Evolutionary conservation across 495 filamentous ascomycete genomes (phyloP).

Genomic region (Penicillium ucsense): DNA sequence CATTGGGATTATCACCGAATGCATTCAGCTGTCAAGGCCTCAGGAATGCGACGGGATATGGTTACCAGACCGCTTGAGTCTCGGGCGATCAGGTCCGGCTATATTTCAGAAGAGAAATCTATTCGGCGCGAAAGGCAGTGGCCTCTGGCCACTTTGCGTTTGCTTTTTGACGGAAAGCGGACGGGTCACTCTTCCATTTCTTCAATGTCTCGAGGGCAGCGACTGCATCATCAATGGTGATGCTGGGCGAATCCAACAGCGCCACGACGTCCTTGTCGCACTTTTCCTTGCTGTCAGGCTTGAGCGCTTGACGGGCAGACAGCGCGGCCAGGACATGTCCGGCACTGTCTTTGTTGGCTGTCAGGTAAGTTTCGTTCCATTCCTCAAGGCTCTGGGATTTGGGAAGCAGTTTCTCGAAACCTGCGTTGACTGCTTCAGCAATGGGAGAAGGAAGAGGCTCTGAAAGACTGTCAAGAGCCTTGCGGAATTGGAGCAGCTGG

Average conservation of each 20-base stretch:
- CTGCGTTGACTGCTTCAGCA: slow-evolving; percentile 54
- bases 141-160: slow-evolving; percentile 63
- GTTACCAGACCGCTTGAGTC: too few species aligned
- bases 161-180: slow-evolving; percentile 55
- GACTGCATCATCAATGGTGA: slow-evolving; percentile 51
- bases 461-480: slow-evolving; percentile 46
- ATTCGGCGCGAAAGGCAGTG: slow-evolving; percentile 37
- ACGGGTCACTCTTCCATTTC: slow-evolving; percentile 49
- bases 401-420: slow-evolving; percentile 52
- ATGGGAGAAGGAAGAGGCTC: slow-evolving; percentile 50
- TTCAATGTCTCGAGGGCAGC: slow-evolving; percentile 49
- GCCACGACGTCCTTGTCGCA: slow-evolving; percentile 51
- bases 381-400: slow-evolving; percentile 46
- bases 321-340: slow-evolving; percentile 55
- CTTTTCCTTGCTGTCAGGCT: slow-evolving; percentile 43
- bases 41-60: too few species aligned
- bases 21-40: too few species aligned
- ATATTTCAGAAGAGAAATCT: background rate
- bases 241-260: slow-evolving; percentile 43
- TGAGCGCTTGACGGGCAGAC: slow-evolving; percentile 49
- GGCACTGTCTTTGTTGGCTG: slow-evolving; percentile 52
- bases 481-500: slow-evolving; percentile 60
- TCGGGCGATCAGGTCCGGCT: too few species aligned
- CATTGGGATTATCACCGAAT: too few species aligned
- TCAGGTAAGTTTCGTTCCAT: slow-evolving; percentile 58